phyloP scores from a whole-genome alignment of 768 basidiomycete genomes.

The Pleurotus salmoneostramineus region DNA sequence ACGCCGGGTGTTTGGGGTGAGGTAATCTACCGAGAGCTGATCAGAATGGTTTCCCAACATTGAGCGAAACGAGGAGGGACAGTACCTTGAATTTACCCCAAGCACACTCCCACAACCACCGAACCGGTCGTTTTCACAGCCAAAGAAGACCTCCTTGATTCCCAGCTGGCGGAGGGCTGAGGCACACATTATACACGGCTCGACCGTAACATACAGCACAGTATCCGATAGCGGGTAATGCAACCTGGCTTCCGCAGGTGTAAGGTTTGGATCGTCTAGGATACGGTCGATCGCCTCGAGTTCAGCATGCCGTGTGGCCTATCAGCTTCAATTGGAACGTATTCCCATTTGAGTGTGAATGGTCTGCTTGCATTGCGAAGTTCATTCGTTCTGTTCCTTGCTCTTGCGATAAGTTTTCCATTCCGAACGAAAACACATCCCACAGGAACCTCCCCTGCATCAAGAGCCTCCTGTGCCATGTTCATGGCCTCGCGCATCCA shows the following conservation, averaged over 20 bases:
- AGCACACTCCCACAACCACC: constrained; percentile 96
- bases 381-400: constrained; percentile 93
- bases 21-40: constrained; percentile 39
- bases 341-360: constrained; percentile 2
- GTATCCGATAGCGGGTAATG: constrained; percentile 71
- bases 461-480: constrained; percentile 89
- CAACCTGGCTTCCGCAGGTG: constrained; percentile 33
- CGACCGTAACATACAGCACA: constrained; percentile 95
- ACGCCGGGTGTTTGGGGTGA: constrained; percentile 74
- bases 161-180: constrained; percentile 93
- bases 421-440: constrained; percentile 93
- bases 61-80: constrained; percentile 10
- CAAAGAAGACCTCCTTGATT: constrained; percentile 86
- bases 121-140: constrained; percentile 93
- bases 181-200: constrained; percentile 99
- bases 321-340: constrained; percentile 8
- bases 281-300: constrained; percentile 94
- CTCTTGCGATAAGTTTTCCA: constrained; percentile 73
- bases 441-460: constrained; percentile 88
- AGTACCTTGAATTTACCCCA: constrained; percentile 75
- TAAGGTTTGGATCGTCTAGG: constrained; percentile 56
- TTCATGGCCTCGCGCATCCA: constrained; percentile 85
- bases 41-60: background rate
- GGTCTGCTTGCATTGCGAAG: constrained; percentile 69
- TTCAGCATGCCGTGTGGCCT: constrained; percentile 98